Evolutionary conservation across 2,329 filamentous ascomycete genomes (phyloP), one percentile per base, ranked within the genome.

Genomic region (Sarocladium oryzae): DNA sequence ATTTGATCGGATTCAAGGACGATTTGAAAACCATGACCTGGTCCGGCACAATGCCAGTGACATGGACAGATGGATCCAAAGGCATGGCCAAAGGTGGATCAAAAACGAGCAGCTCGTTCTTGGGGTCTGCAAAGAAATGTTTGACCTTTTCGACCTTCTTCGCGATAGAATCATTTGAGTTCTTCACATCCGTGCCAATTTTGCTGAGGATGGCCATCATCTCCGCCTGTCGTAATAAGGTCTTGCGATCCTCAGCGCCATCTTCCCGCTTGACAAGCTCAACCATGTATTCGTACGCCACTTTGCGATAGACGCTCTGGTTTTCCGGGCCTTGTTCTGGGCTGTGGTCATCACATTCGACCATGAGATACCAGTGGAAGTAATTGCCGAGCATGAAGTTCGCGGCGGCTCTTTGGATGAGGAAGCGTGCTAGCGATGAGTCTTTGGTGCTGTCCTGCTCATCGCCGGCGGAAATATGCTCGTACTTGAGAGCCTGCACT

Each of bases 331-430:
- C 78, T 59, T 91, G 88, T 38, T 89, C 86, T 3, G 83, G 82
- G 57, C 86, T 90, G 53, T 77, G 75, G 64, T 96, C 92, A 59
- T 95, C 89, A 58, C 91, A 95, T 69, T 99, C 95, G 1, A 99
- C 93, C 84, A 96, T 96, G 2, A 99, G 77, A 66, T 97, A 99
- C 93, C 93, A 99, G 66, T 96, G 89, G 51, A 99, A 82, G 69
- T 95, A 96, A 64, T 95, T 99, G 26, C 92, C 93, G 1, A 99
- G 78, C 54, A 87, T 85, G 61, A 96, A 88, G 62, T 95, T 97
- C 55, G 85, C 83, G 13, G 88, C 86, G 3, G 93, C 95, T 32
- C 93, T 82, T 1, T 87, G 82, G 52, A 99, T 93, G 2, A 99
- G 75, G 63, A 99, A 99, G 21, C 81, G 82, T 2, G 91, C 92